phyloP scores from a whole-genome alignment of 305 asterid genomes.

The Fraxinus latifolia region DNA sequence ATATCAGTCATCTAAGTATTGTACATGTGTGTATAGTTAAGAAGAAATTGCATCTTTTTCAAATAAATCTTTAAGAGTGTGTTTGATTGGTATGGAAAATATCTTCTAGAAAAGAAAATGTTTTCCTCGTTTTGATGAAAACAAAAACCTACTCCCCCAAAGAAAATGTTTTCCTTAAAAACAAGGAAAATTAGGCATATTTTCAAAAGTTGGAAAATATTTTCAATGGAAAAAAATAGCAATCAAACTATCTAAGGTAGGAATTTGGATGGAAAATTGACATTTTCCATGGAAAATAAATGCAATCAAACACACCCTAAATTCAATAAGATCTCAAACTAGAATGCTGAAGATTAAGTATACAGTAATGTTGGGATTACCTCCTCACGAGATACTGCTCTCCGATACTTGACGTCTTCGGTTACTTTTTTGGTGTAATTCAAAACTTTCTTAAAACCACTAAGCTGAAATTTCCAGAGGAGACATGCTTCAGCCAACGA shows the following conservation, averaged over 20 bases:
- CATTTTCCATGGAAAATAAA: neutral
- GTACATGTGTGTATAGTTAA: neutral
- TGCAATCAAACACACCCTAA: neutral
- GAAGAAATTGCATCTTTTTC: neutral
- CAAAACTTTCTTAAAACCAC: slow-evolving; percentile 98
- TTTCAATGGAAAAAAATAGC: neutral
- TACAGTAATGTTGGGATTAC: slow-evolving; percentile 37
- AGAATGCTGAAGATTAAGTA: neutral
- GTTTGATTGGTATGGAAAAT: neutral
- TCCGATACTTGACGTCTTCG: slow-evolving; percentile 86
- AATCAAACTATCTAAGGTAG: neutral
- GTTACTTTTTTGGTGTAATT: slow-evolving; percentile 85
- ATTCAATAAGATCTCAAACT: neutral
- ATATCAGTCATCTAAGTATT: neutral
- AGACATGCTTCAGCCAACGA: slow-evolving; percentile 12
- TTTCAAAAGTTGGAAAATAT: neutral
- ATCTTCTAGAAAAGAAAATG: neutral
- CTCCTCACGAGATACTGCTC: slow-evolving; percentile 92
- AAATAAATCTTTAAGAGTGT: neutral
- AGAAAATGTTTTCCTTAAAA: neutral
- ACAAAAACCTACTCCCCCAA: neutral
- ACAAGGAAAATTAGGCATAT: neutral
- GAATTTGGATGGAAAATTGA: neutral
- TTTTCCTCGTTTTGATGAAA: neutral
- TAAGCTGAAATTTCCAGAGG: slow-evolving; percentile 68